Base-by-base conservation (phyloP, 768 basidiomycete species). In the Calocera cornea region DNA sequence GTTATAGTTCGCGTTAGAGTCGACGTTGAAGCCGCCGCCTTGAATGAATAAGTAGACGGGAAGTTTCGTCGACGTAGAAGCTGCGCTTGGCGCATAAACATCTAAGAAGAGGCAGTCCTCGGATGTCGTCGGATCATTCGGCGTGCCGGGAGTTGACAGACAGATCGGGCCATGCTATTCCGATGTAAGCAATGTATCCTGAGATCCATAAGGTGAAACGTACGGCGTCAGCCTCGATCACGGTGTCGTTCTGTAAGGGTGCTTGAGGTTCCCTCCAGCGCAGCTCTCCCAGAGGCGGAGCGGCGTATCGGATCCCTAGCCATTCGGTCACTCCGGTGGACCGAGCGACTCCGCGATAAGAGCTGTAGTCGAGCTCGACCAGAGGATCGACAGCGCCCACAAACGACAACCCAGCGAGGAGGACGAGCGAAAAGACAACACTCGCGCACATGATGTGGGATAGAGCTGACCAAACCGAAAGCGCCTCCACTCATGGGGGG, bases 11-110 rank as follows among this genome's bases (percentile, higher is more conserved):
- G 70, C 38, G 34, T 69, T 67, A 0, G 68, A 41, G 64, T 69
- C 65, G 29, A 1, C 12, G 24, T 47, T 60, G 44, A 67, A 69
- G 8, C 68, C 70, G 12, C 70, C 70, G 1, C 70, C 70, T 69
- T 69, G 70, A 24, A 70, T 69, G 63, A 65, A 70, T 33, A 70
- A 54, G 49, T 66, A 70, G 27, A 70, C 70, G n/a, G 70, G 70
- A n/a, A 70, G 66, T 33, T 69, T 69, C 8, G 68, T 63, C 2
- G 50, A 22, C 16, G 66, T 38, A 24, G 68, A 69, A 1, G 68
- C 68, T n/a, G 65, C 19, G 14, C 67, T 69, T 12, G 70, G 70
- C 11, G 70, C 70, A 54, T 68, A 70, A 5, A 70, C 64, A 49
- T 70, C 67, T n/a, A 70, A 31, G 36, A 67, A 69, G 10, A 70